Percentiles rank a stretch among this genome's conserved stretches.
These are phyloP conservation scores for Discostella stelligeroides DNA, from an alignment of 108 stramenopile genomes.

Conservation along the genomic window DNA sequence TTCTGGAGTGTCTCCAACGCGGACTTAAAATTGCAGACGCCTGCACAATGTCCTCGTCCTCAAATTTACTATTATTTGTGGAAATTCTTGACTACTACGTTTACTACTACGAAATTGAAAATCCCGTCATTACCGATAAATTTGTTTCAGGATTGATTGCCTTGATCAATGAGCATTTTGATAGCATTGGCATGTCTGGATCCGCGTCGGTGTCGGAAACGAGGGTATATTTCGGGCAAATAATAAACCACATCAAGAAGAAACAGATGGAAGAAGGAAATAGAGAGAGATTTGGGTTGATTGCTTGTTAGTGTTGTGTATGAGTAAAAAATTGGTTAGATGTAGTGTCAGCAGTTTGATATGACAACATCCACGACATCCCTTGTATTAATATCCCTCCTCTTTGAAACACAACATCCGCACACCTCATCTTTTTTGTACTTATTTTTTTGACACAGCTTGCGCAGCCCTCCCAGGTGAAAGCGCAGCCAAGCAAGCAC, in stretches of 20 bases:
- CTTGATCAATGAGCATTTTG: conserved; percentile 92
- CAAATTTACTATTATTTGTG: conserved; percentile 89
- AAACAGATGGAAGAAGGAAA: conserved; percentile 64
- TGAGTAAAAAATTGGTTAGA: too few relatives aligned
- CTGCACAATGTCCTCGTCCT: conserved; percentile 72
- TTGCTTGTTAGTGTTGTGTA: conserved; percentile 42
- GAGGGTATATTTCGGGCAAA: conserved; percentile 58
- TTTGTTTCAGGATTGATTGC: conserved; percentile 89
- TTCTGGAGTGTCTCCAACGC: conserved; percentile 94
- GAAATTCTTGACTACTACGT: conserved; percentile 95
- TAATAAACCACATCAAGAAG: conserved; percentile 59
- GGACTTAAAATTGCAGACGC: conserved; percentile 90
- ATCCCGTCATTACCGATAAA: conserved; percentile 84
- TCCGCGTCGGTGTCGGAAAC: conserved; percentile 56
- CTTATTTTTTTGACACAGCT: too few relatives aligned
- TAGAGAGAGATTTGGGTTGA: conserved; percentile 63
- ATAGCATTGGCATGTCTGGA: conserved; percentile 50
- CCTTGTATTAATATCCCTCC: too few relatives aligned
- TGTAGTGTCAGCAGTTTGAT: too few relatives aligned
- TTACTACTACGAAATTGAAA: conserved; percentile 91
- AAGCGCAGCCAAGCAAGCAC: too few relatives aligned
- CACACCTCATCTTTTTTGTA: too few relatives aligned
- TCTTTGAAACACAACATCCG: too few relatives aligned
- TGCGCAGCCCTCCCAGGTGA: too few relatives aligned
- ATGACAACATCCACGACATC: too few relatives aligned